Percentiles rank a stretch among this genome's conserved stretches.
phyloP scores from a whole-genome alignment of 1,284 basidiomycete genomes.

The Termitomyces sp. region DNA sequence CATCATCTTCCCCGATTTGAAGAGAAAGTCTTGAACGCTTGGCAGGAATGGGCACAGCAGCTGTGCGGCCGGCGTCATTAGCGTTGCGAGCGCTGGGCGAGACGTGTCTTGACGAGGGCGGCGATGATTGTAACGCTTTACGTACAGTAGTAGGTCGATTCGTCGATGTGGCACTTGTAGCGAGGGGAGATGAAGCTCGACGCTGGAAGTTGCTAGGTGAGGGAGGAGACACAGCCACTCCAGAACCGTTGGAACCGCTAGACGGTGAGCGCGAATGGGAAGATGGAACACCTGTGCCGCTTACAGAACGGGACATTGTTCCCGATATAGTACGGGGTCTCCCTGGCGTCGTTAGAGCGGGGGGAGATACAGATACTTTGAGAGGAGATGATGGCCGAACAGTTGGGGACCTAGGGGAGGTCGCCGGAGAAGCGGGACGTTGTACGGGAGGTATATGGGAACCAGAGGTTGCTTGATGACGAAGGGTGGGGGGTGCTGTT shows the following conservation, averaged over 20 bases:
- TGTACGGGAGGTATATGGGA: constrained; percentile 46
- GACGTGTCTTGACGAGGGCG: constrained; percentile 32
- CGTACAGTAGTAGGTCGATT: constrained; percentile 35
- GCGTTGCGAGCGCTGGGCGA: constrained; percentile 33
- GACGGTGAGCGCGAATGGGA: constrained; percentile 39
- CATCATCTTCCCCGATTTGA: constrained; percentile 34
- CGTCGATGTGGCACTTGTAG: constrained; percentile 27
- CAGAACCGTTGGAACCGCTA: constrained; percentile 29
- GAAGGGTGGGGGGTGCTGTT: constrained; percentile 66
- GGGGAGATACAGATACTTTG: constrained; percentile 36
- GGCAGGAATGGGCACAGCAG: constrained; percentile 26
- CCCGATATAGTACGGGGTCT: constrained; percentile 35
- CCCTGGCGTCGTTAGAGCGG: constrained; percentile 8
- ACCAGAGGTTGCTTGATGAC: constrained; percentile 71
- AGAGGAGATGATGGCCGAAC: constrained; percentile 42
- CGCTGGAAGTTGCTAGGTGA: constrained; percentile 41
- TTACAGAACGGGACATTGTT: constrained; percentile 34
- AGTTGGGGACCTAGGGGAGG: constrained; percentile 28
- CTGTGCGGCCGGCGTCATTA: constrained; percentile 20
- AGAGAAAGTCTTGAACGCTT: constrained; percentile 36
- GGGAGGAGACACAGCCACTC: constrained; percentile 42
- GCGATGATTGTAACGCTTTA: constrained; percentile 41
- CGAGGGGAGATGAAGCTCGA: constrained; percentile 51
- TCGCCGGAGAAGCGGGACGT: constrained; percentile 40
- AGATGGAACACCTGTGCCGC: constrained; percentile 24